A percentile compares a stretch with the other conserved stretches of the same genome.
Evolutionary conservation across 768 basidiomycete species (phyloP).

Genomic region (Tulasnella sp.): DNA sequence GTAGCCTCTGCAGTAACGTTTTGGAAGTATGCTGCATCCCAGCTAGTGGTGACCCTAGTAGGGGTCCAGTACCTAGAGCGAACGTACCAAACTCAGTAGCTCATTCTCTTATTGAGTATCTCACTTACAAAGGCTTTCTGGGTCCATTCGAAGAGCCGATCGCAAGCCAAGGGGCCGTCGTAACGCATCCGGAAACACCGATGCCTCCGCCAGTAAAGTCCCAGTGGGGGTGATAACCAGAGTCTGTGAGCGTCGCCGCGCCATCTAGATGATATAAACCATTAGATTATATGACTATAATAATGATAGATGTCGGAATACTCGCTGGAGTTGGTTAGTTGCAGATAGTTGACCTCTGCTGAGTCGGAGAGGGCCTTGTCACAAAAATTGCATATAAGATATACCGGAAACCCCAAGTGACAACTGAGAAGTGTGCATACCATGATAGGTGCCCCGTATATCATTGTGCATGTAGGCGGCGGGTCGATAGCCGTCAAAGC

Average conservation of each 20-base stretch:
- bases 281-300: neutral
- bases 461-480: neutral
- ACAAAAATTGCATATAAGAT: neutral
- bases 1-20: slow-evolving; percentile 1
- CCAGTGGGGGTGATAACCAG: neutral
- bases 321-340: neutral
- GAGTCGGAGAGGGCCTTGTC: neutral
- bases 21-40: slow-evolving; percentile 8
- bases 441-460: slow-evolving; percentile 2
- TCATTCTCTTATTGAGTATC: neutral
- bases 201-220: slow-evolving; percentile 11
- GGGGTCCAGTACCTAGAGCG: neutral
- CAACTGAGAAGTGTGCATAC: neutral
- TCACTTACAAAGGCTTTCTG: neutral
- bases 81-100: neutral
- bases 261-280: neutral
- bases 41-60: neutral
- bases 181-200: neutral
- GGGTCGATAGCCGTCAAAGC: neutral
- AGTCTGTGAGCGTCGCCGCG: neutral
- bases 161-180: neutral
- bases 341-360: neutral
- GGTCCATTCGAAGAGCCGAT: neutral
- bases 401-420: neutral
- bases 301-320: neutral